These are phyloP conservation scores for Solanum pennellii DNA, from an alignment of 257 asterid genomes.

Conservation along the genomic window DNA sequence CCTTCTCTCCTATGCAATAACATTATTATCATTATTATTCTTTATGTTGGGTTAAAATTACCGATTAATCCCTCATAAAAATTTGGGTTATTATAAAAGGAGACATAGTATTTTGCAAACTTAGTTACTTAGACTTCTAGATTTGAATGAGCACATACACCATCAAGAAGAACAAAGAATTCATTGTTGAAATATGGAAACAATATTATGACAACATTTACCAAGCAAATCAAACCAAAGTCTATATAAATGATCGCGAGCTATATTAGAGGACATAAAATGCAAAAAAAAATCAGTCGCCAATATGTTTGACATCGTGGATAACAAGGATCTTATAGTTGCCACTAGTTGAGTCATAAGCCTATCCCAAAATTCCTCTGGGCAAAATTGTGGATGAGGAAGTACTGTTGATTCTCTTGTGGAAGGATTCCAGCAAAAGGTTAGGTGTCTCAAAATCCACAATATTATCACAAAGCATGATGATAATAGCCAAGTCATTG, in stretches of 20 bases:
- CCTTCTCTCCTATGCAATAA: neutral
- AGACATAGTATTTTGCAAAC: neutral
- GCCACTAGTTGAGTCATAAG: neutral
- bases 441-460: neutral
- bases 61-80: neutral
- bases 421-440: neutral
- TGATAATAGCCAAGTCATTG: neutral
- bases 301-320: neutral
- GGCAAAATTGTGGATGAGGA: neutral
- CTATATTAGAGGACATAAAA: neutral
- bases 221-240: neutral
- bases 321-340: neutral
- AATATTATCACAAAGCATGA: neutral
- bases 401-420: neutral
- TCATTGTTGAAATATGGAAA: neutral
- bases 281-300: neutral
- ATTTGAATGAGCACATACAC: neutral
- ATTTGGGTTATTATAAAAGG: neutral
- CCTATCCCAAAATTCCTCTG: neutral
- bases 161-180: neutral
- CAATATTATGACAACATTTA: neutral
- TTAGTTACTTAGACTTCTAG: neutral
- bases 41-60: neutral
- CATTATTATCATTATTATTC: neutral
- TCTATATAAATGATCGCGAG: neutral